Conservation (phyloP, 2,329 filamentous ascomycete species). For the Ophiocordyceps australis region DNA sequence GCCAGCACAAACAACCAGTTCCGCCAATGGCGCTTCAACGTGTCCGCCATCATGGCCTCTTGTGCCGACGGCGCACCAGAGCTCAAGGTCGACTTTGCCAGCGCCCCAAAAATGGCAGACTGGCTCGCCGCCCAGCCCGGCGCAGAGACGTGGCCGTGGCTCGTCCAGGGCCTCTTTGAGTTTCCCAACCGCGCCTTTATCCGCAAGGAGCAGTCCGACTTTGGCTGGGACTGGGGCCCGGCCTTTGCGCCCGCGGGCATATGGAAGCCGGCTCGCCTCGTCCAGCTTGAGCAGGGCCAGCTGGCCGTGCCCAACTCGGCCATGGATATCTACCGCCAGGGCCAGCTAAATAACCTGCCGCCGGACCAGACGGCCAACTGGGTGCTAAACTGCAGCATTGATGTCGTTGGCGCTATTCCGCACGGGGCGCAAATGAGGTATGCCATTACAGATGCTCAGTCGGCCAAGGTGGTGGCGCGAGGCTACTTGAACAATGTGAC, state of each 20-base stretch:
- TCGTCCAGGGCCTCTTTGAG: too few relatives aligned
- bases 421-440: conserved; percentile 22
- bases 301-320: too few relatives aligned
- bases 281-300: too few relatives aligned
- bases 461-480: too few relatives aligned
- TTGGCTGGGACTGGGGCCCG: conserved; percentile 48
- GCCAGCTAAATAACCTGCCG: conserved; percentile 37
- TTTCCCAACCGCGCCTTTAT: conserved; percentile 6
- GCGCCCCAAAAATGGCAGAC: too few relatives aligned
- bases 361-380: conserved; percentile 37
- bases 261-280: conserved; percentile 36
- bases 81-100: conserved; percentile 6
- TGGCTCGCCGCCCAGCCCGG: too few relatives aligned
- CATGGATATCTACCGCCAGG: conserved; percentile 35
- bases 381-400: conserved; percentile 42
- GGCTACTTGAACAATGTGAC: too few relatives aligned
- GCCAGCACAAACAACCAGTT: conserved; percentile 44
- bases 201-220: conserved; percentile 44
- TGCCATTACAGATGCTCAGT: conserved; percentile 23
- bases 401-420: conserved; percentile 31
- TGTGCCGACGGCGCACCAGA: conserved; percentile 8
- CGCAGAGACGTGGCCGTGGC: too few relatives aligned
- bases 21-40: conserved; percentile 38
- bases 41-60: conserved; percentile 34
- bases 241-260: too few relatives aligned